These are phyloP conservation scores for Bryoerythrophyllum caledonicum DNA, from an alignment of 225 moss, liverwort and hornwort genomes.

Conservation along the genomic window DNA sequence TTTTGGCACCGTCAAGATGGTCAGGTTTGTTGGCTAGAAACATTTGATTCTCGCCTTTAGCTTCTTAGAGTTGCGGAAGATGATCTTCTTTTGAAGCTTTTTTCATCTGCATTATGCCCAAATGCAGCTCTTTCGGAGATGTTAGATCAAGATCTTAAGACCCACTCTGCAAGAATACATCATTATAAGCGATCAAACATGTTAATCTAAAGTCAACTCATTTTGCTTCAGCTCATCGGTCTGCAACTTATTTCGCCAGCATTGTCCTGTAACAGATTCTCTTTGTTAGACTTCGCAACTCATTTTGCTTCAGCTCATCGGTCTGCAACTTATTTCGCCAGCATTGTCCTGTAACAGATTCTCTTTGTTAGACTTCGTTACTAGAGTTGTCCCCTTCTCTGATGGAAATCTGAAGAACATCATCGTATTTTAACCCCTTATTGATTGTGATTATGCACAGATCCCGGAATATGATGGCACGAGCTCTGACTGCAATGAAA, in stretches of 20 bases:
- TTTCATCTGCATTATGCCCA: not conserved
- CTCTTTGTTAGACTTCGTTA: no score
- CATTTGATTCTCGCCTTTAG: no score
- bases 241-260: no score
- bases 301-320: no score
- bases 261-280: no score
- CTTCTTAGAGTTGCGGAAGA: not conserved
- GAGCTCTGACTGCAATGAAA: not conserved
- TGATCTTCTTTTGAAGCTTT: not conserved
- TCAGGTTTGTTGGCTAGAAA: not conserved
- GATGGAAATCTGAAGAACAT: no score
- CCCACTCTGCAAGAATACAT: not conserved
- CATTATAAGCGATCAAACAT: not conserved
- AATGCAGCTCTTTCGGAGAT: not conserved
- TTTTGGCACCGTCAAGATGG: no score
- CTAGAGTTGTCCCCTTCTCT: no score
- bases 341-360: no score
- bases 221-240: not conserved
- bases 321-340: no score
- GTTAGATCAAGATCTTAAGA: not conserved
- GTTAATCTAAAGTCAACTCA: not conserved
- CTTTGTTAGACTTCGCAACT: no score
- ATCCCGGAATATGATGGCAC: constrained; percentile 12
- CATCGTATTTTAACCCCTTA: no score
- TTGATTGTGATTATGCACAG: constrained; percentile 9